Conservation (phyloP, 2,329 filamentous ascomycete species). For the Chaetothyriales sp. region DNA sequence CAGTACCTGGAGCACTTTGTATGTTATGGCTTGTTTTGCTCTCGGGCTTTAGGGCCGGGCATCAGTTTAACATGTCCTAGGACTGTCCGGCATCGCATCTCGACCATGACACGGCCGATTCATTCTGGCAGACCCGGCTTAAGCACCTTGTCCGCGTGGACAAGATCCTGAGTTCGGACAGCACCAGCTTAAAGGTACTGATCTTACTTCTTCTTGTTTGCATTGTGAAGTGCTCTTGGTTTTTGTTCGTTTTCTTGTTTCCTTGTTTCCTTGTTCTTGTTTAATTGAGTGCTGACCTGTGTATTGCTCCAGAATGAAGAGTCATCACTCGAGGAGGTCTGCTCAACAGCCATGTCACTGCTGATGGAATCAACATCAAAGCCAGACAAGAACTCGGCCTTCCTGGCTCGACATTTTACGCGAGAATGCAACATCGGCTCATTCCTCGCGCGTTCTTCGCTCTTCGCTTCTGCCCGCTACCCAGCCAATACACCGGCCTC, state of each 20-base stretch:
- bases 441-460: conserved; percentile 51
- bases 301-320: not conserved
- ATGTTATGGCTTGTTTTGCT: conserved; percentile 14
- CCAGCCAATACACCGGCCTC: conserved; percentile 26
- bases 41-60: not conserved
- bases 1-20: conserved; percentile 49
- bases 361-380: conserved; percentile 31
- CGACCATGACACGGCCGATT: conserved; percentile 9
- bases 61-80: conserved; percentile 7
- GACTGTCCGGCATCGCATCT: conserved; percentile 9
- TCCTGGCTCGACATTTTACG: conserved; percentile 29
- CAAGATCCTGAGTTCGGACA: conserved; percentile 33
- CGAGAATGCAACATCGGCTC: conserved; percentile 37
- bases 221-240: not conserved
- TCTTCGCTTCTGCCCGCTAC: conserved; percentile 46
- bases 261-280: conserved; percentile 22
- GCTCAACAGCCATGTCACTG: conserved; percentile 23
- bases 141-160: conserved; percentile 25
- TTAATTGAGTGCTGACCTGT: conserved; percentile 13
- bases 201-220: not conserved
- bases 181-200: conserved; percentile 28
- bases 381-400: conserved; percentile 32
- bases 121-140: conserved; percentile 26
- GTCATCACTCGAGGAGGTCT: conserved; percentile 15
- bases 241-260: no score